Base-by-base conservation (phyloP, 2,329 filamentous ascomycete species). In the Leptographium galeiforme region DNA sequence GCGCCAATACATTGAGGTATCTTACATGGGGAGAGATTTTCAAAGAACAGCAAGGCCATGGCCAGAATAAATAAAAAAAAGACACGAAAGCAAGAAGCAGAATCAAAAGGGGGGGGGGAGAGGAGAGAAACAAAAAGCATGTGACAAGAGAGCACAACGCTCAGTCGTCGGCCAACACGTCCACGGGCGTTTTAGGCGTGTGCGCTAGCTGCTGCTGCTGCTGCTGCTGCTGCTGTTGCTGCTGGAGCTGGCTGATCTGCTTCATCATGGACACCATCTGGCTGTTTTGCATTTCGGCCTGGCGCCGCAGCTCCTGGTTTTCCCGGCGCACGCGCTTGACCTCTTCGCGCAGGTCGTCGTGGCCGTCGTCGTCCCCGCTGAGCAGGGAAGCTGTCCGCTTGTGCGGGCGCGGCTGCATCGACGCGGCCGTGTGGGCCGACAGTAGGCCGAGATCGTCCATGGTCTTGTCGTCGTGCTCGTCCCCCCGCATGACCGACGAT, bases 321-420 rank as follows among this genome's bases (percentile, higher is more conserved):
- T 87, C 83, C 47, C 71, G 70, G n/a, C 77, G 75, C 39, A 88
- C 68, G 38, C 82, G 75, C 67, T 85, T 86, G 56, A 85, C 68
- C 63, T 87, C 82, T 48, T 80, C 75, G 19, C 78, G 79, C 36
- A 87, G 64, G 41, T 78, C 67, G 18, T 67, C 68, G 4, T 67
- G 64, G 56, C 62, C 61, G 30, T 52, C 33, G 40, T 34, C n/a
- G 61, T 63, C 65, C 2, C 38, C 38, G 38, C 19, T 49, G 25
- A 54, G 43, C 5, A 56, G 49, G n/a, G 51, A 53, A 1, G 57
- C 54, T 4, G 53, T 51, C 40, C 56, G 53, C 47, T 58, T 58
- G 25, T 38, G 48, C 10, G 48, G 34, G 0, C 46, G 38, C 5
- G 41, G 50, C 18, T 36, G 41, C 18, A 25, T 5, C 34, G 19